Evolutionary conservation across 1,284 basidiomycete species (phyloP), one percentile per base, ranked within the genome.

Genomic region (Marasmius fiardii): DNA sequence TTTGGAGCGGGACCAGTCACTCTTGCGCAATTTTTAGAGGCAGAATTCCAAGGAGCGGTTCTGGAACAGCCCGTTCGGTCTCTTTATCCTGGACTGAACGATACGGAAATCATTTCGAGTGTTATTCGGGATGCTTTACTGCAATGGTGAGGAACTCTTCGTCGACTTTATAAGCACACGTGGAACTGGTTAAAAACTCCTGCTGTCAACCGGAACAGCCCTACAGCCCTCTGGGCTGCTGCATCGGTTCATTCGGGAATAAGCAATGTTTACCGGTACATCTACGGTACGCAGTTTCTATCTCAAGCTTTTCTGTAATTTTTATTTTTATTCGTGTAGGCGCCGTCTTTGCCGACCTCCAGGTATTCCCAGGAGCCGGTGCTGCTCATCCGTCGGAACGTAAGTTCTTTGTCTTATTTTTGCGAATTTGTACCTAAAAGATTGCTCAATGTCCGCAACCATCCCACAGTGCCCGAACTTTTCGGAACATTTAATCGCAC

Each of bases 381-480:
- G 60, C 60, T 0, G 59, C 58, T 55, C 61, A 63, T 50, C 47
- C 58, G 0, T 60, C 60, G 2, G 61, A 61, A 23, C 20, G 61
- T 63, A 23, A 11, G 59, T 51, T 41, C n/a, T n/a, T n/a, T n/a
- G n/a, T n/a, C n/a, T n/a, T n/a, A n/a, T n/a, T n/a, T n/a, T n/a
- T n/a, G n/a, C n/a, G n/a, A n/a, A n/a, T n/a, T n/a, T n/a, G n/a
- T n/a, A n/a, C n/a, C n/a, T n/a, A n/a, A n/a, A n/a, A n/a, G n/a
- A n/a, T n/a, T n/a, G n/a, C n/a, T n/a, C n/a, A n/a, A n/a, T n/a
- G n/a, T n/a, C n/a, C n/a, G n/a, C n/a, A n/a, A n/a, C n/a, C n/a
- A n/a, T n/a, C n/a, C 14, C 20, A 16, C 33, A 63, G 61, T 63
- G 2, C 54, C 35, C 6, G 53, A 55, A 18, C 54, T 63, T 20